Percentiles rank a stretch among this genome's conserved stretches.
Conservation (phyloP, 164 flowering plant genomes). For the Macadamia integrifolia region DNA sequence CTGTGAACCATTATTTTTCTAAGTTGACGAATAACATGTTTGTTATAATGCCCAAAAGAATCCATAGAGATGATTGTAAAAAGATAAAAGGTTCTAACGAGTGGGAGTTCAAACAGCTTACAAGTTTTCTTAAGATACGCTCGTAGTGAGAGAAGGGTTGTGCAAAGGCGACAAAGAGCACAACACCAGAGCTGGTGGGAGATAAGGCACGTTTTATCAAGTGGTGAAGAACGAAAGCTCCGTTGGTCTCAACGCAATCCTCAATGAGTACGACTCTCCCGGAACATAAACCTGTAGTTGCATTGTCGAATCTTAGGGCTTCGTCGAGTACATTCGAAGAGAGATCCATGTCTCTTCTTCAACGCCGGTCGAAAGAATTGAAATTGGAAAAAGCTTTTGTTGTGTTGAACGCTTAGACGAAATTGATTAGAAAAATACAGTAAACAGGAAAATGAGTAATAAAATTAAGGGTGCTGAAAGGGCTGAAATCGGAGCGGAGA, state of each 20-base stretch:
- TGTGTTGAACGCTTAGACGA: too few species aligned
- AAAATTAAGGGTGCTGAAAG: too few species aligned
- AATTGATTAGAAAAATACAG: too few species aligned
- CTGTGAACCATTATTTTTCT: not conserved
- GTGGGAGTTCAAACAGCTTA: conserved; percentile 16
- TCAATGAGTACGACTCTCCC: conserved; percentile 51
- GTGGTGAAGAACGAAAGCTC: conserved; percentile 78
- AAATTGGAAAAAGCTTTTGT: too few species aligned
- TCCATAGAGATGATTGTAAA: too few species aligned
- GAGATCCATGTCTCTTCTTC: not conserved
- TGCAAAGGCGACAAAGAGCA: conserved; percentile 67
- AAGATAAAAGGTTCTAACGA: not conserved
- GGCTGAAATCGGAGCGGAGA: too few species aligned
- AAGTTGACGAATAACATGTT: conserved; percentile 3
- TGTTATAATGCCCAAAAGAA: conserved; percentile 6
- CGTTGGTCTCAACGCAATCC: conserved; percentile 84
- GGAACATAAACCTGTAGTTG: conserved; percentile 2
- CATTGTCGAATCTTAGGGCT: conserved; percentile 32
- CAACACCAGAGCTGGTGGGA: conserved; percentile 18
- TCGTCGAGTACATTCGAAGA: conserved; percentile 45
- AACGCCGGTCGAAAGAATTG: too few species aligned
- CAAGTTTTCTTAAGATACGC: conserved; percentile 78
- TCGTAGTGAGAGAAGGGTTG: conserved; percentile 92
- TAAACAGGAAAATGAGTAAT: too few species aligned
- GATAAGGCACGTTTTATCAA: conserved; percentile 62